These are phyloP conservation scores for Quercus lobata DNA, from an alignment of 331 rosid genomes.

Conservation along the genomic window DNA sequence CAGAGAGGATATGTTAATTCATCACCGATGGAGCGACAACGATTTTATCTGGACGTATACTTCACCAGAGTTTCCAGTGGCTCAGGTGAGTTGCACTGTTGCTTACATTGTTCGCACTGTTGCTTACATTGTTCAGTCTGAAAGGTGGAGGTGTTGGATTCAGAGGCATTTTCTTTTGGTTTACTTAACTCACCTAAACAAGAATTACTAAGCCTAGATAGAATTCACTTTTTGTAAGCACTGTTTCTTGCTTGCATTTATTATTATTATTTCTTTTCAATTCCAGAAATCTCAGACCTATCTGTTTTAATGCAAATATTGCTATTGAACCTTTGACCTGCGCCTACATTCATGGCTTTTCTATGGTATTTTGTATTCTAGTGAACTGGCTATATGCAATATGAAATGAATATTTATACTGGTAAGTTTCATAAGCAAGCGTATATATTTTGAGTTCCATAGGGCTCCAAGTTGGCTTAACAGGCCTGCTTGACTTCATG, in stretches of 20 bases:
- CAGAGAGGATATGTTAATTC: not conserved
- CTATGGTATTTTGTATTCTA: not conserved
- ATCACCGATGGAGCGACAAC: slow-evolving; percentile 1
- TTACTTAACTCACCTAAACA: not conserved
- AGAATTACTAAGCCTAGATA: not conserved
- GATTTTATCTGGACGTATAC: slow-evolving; percentile 46
- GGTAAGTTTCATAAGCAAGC: not conserved
- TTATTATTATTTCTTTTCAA: not conserved
- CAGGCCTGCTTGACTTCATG: not conserved
- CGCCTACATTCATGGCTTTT: not conserved
- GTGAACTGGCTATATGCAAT: not conserved
- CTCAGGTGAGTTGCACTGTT: slow-evolving; percentile 40
- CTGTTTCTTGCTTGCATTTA: not conserved
- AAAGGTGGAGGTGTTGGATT: not conserved
- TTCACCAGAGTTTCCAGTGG: slow-evolving; percentile 69
- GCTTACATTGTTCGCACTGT: not conserved
- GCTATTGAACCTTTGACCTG: not conserved
- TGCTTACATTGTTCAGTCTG: not conserved
- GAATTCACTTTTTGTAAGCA: not conserved
- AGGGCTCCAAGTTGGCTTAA: not conserved
- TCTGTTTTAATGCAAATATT: not conserved
- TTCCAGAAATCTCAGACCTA: not conserved
- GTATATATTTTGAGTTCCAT: not conserved
- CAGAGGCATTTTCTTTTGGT: not conserved
- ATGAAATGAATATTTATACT: not conserved